Evolutionary conservation across 768 basidiomycete species (phyloP), one percentile per base, ranked within the genome.

Genomic region (Rhodotorula graminis): DNA sequence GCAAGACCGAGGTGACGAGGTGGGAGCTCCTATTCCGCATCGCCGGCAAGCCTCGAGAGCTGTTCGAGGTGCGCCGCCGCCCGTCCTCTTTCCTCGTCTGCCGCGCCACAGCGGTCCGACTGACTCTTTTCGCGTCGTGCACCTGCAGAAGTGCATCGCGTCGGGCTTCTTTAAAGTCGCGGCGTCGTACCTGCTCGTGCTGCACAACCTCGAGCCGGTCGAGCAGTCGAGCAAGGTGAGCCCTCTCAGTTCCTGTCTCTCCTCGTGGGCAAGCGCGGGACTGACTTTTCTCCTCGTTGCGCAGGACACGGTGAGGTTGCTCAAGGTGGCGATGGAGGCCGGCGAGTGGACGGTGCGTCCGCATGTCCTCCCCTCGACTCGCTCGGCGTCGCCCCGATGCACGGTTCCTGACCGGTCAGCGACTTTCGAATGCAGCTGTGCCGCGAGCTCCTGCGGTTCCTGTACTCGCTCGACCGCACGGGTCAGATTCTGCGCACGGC

Each of bases 1-100:
- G 96, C 65, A 99, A 99, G 83, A 97, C 92, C 12, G 96, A 99
- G 81, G 86, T 94, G 79, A 89, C 91, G 9, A 82, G 90, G 63
- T 99, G 96, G 96, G 86, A 86, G 59, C 86, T 89, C 66, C 82
- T 99, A 53, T 99, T 99, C 80, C 87, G 88, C 67, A 85, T 91
- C 47, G 93, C 95, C 6, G 96, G 96, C 14, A 90, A 89, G 78
- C 95, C 96, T 0, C 88, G 93, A 78, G 83, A 85, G 8, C 83
- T 99, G 50, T 98, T 98, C 78, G 95, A 99, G 85, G 92, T 94
- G 78, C 64, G n/a, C n/a, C n/a, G n/a, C n/a, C n/a, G 56, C 37
- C 33, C 49, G 15, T 49, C 14, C 4, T 23, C 49, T 50, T 50
- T 21, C n/a, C n/a, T n/a, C n/a, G n/a, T n/a, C n/a, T n/a, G n/a